Conservation (phyloP, 306 rosid genomes). For the Citrullus colocynthis region DNA sequence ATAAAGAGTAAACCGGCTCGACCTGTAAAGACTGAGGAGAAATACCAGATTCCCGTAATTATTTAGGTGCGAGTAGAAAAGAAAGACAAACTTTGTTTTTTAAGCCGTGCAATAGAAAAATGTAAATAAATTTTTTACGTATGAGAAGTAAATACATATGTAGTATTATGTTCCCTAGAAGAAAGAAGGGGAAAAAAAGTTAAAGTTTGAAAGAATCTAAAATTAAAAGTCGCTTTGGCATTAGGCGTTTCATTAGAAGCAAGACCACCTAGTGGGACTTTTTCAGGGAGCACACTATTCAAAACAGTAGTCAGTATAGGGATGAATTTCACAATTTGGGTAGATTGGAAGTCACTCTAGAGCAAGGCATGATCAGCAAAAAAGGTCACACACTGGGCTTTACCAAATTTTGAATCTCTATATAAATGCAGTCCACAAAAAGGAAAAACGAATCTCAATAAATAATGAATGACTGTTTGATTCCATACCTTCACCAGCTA, state of each 20-base stretch:
- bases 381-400: neutral
- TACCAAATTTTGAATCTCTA: neutral
- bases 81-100: neutral
- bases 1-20: neutral
- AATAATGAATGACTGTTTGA: neutral
- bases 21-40: neutral
- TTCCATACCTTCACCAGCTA: conserved; percentile 65
- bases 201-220: no score
- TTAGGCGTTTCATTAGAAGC: neutral
- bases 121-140: neutral
- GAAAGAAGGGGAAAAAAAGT: no score
- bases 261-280: neutral
- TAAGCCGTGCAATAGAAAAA: neutral
- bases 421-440: neutral
- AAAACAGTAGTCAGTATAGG: neutral
- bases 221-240: neutral
- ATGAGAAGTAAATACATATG: neutral
- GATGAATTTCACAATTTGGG: neutral
- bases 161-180: no score
- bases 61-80: neutral
- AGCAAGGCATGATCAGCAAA: neutral
- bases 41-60: neutral
- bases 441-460: neutral
- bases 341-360: neutral
- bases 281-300: neutral